Conservation (phyloP, 2,329 filamentous ascomycete genomes). For the Aaosphaeria arxii region DNA sequence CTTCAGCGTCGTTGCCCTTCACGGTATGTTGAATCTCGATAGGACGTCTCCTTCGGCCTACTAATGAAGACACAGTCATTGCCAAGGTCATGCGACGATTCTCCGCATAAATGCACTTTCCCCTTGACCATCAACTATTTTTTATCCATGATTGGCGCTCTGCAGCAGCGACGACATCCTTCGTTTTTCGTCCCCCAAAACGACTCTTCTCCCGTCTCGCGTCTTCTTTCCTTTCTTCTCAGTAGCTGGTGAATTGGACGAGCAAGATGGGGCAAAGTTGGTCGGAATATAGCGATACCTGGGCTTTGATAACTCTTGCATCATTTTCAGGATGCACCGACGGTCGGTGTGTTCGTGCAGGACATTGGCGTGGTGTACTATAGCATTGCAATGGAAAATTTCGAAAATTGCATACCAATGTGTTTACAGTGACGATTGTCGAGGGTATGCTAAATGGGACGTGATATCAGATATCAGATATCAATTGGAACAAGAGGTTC, state of each 20-base stretch:
- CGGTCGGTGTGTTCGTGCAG: conserved; percentile 9
- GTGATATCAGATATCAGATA: too few species aligned
- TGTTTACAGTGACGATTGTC: too few species aligned
- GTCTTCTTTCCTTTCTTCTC: conserved; percentile 5
- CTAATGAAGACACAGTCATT: conserved; percentile 63
- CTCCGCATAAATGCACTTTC: conserved; percentile 47
- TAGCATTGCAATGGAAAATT: conserved; percentile 25
- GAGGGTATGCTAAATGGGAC: too few species aligned
- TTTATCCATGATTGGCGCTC: conserved; percentile 12
- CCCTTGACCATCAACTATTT: conserved; percentile 8
- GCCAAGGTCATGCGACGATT: conserved; percentile 93
- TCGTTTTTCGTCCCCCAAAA: conserved; percentile 1
- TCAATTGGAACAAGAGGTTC: too few species aligned
- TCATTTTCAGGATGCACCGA: background rate
- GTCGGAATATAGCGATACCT: background rate
- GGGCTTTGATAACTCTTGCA: too few species aligned
- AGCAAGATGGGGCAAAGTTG: conserved; percentile 22
- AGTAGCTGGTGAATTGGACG: conserved; percentile 1
- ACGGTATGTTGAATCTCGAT: conserved; percentile 64
- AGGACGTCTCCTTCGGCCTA: background rate
- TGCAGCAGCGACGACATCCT: conserved; percentile 13
- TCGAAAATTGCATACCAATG: conserved; percentile 3
- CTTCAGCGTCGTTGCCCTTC: conserved; percentile 94
- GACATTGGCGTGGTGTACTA: conserved; percentile 31
- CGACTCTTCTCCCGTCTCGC: conserved; percentile 1